Evolutionary conservation across 2,329 filamentous ascomycete species (phyloP).

Genomic region (Verticillium isaacii): DNA sequence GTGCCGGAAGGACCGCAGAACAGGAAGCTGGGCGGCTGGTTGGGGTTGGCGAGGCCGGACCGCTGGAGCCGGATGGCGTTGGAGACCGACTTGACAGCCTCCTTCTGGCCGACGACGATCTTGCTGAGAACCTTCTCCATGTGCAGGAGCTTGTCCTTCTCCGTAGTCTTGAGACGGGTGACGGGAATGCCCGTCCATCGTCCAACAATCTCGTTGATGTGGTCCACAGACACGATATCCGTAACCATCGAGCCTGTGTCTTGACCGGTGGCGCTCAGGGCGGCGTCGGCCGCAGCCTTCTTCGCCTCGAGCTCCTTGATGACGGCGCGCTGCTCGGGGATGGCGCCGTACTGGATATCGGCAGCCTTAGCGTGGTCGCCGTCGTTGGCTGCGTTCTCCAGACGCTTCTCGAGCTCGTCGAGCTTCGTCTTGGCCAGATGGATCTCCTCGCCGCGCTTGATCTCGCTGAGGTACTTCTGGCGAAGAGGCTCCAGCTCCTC

Average conservation of each 20-base stretch:
- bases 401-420: constrained; percentile 84
- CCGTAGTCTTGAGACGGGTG: constrained; percentile 85
- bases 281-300: constrained; percentile 73
- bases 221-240: constrained; percentile 90
- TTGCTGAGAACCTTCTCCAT: constrained; percentile 88
- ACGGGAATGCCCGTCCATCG: constrained; percentile 99
- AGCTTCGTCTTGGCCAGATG: constrained; percentile 95
- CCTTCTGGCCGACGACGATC: constrained; percentile 87
- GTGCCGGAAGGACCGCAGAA: constrained; percentile 99
- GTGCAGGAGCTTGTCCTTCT: constrained; percentile 96
- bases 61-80: constrained; percentile 95
- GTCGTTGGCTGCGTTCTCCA: constrained; percentile 85
- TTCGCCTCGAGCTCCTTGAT: constrained; percentile 80
- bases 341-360: constrained; percentile 94
- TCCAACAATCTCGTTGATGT: constrained; percentile 98
- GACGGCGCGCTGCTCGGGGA: constrained; percentile 79
- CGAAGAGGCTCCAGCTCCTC: constrained; percentile 88
- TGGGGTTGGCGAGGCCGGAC: constrained; percentile 91
- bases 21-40: constrained; percentile 94
- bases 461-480: constrained; percentile 94
- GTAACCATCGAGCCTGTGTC: constrained; percentile 75
- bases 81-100: constrained; percentile 87
- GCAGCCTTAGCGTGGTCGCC: constrained; percentile 83
- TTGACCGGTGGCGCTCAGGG: constrained; percentile 47
- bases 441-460: constrained; percentile 83